Evolutionary conservation across 129 eudicot species (phyloP).

Genomic region (Smallanthus sonchifolius): DNA sequence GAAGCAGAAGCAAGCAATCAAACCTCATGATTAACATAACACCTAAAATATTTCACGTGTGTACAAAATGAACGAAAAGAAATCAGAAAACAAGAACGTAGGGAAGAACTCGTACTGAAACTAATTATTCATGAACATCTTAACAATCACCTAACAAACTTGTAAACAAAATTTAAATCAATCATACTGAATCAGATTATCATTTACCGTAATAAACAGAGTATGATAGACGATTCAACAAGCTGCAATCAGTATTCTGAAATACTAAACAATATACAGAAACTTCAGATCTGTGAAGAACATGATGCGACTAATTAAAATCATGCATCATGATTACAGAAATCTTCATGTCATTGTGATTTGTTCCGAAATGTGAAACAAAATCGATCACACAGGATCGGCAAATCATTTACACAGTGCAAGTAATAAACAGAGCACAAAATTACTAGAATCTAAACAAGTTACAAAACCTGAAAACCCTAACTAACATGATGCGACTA

Average conservation of each 20-base stretch:
- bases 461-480: too few relatives aligned
- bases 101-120: background rate
- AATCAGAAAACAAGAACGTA: background rate
- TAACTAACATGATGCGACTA: background rate
- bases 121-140: background rate
- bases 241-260: background rate
- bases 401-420: too few relatives aligned
- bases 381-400: too few relatives aligned
- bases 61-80: background rate
- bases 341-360: too few relatives aligned
- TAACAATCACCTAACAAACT: background rate
- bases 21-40: too few relatives aligned
- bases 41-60: too few relatives aligned
- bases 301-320: background rate
- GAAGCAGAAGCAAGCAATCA: background rate
- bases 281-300: background rate
- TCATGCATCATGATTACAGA: too few relatives aligned
- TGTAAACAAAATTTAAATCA: too few relatives aligned
- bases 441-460: too few relatives aligned
- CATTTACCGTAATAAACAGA: background rate
- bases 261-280: background rate
- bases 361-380: too few relatives aligned
- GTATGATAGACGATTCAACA: background rate
- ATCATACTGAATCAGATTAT: background rate
- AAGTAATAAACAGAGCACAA: too few relatives aligned